Percentiles rank a stretch among this genome's conserved stretches.
Evolutionary conservation across 2,329 filamentous ascomycete genomes (phyloP).

Genomic region (Apiospora koreana): DNA sequence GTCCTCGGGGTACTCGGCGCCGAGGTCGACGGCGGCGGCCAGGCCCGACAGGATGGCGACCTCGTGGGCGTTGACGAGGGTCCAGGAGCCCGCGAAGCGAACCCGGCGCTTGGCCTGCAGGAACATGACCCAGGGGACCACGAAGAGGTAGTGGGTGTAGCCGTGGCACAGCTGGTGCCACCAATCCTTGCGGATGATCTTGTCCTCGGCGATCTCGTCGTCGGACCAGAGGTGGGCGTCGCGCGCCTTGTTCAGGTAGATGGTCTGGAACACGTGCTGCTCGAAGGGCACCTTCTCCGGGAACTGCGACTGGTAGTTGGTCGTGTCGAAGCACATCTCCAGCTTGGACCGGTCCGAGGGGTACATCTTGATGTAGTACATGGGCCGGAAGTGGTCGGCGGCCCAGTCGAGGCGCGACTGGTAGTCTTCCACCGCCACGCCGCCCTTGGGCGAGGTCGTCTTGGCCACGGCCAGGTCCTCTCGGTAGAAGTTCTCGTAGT

Average conservation of each 20-base stretch:
- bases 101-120: conserved; percentile 63
- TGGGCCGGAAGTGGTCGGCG: conserved; percentile 46
- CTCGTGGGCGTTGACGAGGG: conserved; percentile 67
- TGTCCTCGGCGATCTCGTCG: conserved; percentile 52
- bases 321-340: conserved; percentile 56
- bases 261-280: conserved; percentile 44
- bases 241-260: conserved; percentile 59
- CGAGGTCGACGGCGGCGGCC: conserved; percentile 67
- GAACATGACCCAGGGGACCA: conserved; percentile 67
- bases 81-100: conserved; percentile 65
- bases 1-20: conserved; percentile 64
- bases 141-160: conserved; percentile 59
- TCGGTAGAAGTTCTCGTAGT: conserved; percentile 66
- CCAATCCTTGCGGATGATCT: conserved; percentile 60
- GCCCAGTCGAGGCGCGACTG: conserved; percentile 41
- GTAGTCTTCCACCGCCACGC: conserved; percentile 36
- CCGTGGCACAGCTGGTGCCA: conserved; percentile 64
- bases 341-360: conserved; percentile 52
- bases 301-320: conserved; percentile 61
- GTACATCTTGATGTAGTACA: conserved; percentile 60
- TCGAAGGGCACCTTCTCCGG: conserved; percentile 47
- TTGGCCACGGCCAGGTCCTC: conserved; percentile 40
- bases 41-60: conserved; percentile 68
- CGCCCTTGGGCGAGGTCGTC: conserved; percentile 17
- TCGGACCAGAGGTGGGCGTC: conserved; percentile 56